Evolutionary conservation across 2,329 filamentous ascomycete genomes (phyloP).

Genomic region (Ceratocystis colombiana): DNA sequence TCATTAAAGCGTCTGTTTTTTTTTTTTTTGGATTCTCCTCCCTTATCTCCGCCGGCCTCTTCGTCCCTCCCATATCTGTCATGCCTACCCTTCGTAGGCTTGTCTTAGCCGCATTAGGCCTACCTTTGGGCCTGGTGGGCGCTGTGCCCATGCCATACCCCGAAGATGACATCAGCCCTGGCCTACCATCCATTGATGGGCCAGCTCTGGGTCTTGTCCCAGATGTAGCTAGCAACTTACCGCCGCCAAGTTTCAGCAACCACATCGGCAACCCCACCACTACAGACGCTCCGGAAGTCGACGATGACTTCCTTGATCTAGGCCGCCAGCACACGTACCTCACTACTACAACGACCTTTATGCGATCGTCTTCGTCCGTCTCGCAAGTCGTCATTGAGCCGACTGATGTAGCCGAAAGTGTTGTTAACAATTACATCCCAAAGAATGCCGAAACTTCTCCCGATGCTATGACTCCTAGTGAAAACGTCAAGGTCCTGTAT

Average conservation of each 20-base stretch:
- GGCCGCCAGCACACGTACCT: background rate
- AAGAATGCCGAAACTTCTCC: slow-evolving; percentile 26
- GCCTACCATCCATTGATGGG: background rate
- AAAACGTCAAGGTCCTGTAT: slow-evolving; percentile 22
- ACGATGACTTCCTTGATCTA: background rate
- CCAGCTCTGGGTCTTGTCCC: background rate
- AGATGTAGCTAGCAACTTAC: background rate
- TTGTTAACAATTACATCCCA: slow-evolving; percentile 27
- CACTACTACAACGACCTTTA: background rate
- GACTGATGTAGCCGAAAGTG: background rate
- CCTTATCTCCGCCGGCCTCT: background rate
- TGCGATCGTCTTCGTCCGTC: slow-evolving; percentile 8
- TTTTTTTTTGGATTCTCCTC: background rate
- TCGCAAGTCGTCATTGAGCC: slow-evolving; percentile 10
- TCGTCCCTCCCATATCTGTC: background rate
- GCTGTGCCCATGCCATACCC: slow-evolving; percentile 8
- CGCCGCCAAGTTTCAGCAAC: background rate
- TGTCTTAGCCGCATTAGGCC: slow-evolving; percentile 21
- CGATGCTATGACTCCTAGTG: slow-evolving; percentile 4
- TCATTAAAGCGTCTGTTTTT: background rate
- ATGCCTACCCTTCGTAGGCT: slow-evolving; percentile 10
- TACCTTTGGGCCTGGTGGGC: slow-evolving; percentile 15
- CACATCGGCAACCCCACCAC: background rate
- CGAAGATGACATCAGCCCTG: background rate
- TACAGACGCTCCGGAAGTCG: slow-evolving; percentile 4